phyloP scores from a whole-genome alignment of 257 asterid genomes.

The Solanum sitiens region DNA sequence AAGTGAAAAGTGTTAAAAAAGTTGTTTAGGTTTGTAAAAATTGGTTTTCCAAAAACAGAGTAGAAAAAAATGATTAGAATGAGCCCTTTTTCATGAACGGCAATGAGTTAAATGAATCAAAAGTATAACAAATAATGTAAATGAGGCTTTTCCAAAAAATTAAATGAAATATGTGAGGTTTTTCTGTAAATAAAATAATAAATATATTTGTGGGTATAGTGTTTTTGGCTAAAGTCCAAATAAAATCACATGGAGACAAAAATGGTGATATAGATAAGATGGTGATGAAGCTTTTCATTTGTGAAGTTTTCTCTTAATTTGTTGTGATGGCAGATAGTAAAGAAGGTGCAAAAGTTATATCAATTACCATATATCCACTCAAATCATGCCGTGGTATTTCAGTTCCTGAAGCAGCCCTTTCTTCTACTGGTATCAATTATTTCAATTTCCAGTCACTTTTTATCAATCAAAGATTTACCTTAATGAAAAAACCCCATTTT shows the following conservation, averaged over 20 bases:
- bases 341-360: conserved; percentile 21
- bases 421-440: conserved; percentile 29
- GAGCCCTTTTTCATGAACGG: no score
- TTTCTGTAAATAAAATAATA: no score
- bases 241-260: background rate
- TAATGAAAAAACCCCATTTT: background rate
- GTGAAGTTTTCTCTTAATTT: background rate
- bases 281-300: background rate
- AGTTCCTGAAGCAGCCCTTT: conserved; percentile 34
- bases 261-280: background rate
- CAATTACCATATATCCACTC: conserved; percentile 44
- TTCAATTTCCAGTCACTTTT: background rate
- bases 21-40: no score
- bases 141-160: no score
- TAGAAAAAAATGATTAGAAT: no score
- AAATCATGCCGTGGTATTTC: conserved; percentile 66
- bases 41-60: no score
- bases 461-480: background rate
- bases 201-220: no score
- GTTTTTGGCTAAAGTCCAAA: background rate
- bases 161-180: background rate
- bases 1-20: no score
- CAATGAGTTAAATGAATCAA: no score
- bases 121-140: no score
- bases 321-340: background rate